A percentile compares a stretch with the other conserved stretches of the same genome.
Conservation (phyloP, 2,329 filamentous ascomycete species). For the Fusarium sp. region DNA sequence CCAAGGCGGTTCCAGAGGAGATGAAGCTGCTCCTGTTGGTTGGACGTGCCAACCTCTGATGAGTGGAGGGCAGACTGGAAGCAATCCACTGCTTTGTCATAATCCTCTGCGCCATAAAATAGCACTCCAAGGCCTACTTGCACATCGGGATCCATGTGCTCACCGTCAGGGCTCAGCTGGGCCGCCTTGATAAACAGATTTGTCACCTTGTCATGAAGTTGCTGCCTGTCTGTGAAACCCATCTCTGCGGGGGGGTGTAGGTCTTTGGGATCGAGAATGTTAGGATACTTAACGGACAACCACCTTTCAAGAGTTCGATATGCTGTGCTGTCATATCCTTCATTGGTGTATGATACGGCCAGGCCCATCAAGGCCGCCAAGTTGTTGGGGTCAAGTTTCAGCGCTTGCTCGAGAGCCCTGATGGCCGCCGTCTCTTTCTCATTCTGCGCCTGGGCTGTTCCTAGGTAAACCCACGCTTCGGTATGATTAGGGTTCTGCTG, state of each 20-base stretch:
- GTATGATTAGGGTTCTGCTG: constrained; percentile 89
- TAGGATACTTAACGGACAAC: constrained; percentile 94
- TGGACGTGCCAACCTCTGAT: constrained; percentile 83
- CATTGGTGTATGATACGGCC: constrained; percentile 97
- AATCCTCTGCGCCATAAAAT: constrained; percentile 97
- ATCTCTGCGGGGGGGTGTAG: constrained; percentile 82
- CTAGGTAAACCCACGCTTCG: constrained; percentile 93
- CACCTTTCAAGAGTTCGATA: constrained; percentile 97
- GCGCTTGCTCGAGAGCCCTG: constrained; percentile 87
- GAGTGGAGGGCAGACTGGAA: constrained; percentile 91
- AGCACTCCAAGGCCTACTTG: constrained; percentile 96
- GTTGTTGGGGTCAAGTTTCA: constrained; percentile 88
- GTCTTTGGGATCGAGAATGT: constrained; percentile 76
- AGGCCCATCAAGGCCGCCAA: constrained; percentile 92
- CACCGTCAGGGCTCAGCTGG: constrained; percentile 88
- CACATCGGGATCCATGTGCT: constrained; percentile 97
- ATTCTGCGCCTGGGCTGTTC: constrained; percentile 94
- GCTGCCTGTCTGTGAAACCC: constrained; percentile 91
- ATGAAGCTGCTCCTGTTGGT: constrained; percentile 86
- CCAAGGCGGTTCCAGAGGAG: constrained; percentile 97
- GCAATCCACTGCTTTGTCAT: constrained; percentile 98
- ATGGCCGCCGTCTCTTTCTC: constrained; percentile 98
- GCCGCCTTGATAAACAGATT: constrained; percentile 91
- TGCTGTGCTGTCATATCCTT: constrained; percentile 96
- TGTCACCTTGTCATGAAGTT: constrained; percentile 90